phyloP scores from a whole-genome alignment of 2,329 filamentous ascomycete species.

The Ophiognomonia clavigignenti-juglandacearum region DNA sequence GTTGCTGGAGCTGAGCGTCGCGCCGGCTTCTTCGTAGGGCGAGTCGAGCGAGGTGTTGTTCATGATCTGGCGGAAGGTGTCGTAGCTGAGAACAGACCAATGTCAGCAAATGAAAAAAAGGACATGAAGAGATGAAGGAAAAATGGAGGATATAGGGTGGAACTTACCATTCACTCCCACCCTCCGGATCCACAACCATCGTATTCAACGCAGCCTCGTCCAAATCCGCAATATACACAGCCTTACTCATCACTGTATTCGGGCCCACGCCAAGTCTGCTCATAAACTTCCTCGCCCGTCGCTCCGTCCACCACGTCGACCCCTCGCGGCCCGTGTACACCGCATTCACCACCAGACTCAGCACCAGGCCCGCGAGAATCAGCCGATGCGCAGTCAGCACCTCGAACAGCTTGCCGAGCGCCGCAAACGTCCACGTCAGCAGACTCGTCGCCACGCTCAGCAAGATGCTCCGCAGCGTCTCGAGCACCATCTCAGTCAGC shows the following conservation, averaged over 20 bases:
- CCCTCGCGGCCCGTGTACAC: conserved; percentile 70
- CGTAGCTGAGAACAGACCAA: conserved; percentile 38
- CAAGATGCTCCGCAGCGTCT: conserved; percentile 66
- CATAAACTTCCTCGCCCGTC: conserved; percentile 79
- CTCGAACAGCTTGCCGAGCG: conserved; percentile 60
- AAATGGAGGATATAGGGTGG: too few relatives aligned
- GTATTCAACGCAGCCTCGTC: conserved; percentile 52
- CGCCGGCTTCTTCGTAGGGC: conserved; percentile 48
- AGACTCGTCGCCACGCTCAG: conserved; percentile 72
- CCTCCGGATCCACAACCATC: conserved; percentile 27
- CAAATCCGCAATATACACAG: conserved; percentile 78
- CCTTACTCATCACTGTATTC: conserved; percentile 75
- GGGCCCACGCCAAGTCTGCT: conserved; percentile 72
- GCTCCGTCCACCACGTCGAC: conserved; percentile 80
- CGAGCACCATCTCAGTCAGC: conserved; percentile 65
- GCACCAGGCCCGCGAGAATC: conserved; percentile 61
- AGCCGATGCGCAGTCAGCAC: conserved; percentile 69
- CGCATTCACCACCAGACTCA: conserved; percentile 69
- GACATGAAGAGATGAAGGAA: too few relatives aligned
- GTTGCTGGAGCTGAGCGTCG: conserved; percentile 39
- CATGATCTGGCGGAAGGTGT: conserved; percentile 56
- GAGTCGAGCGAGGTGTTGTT: conserved; percentile 55
- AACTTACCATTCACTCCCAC: conserved; percentile 46
- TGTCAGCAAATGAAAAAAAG: background rate
- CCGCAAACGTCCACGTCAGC: conserved; percentile 71